These are phyloP conservation scores for Cercospora sp. DNA, from an alignment of 2,329 filamentous ascomycete species.

Conservation along the genomic window DNA sequence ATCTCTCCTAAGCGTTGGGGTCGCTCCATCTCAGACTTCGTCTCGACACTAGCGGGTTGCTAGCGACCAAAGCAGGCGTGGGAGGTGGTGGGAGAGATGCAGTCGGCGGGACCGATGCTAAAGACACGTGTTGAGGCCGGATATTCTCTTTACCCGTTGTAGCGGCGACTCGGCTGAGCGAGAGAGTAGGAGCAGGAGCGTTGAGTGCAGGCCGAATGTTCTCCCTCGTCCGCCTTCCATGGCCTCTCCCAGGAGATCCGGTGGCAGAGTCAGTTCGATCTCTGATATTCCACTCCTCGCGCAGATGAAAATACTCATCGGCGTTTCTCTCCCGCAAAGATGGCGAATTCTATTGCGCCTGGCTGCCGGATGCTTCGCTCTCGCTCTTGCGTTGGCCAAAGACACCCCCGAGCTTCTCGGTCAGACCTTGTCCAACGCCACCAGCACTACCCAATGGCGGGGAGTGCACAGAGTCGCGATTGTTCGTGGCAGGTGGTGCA, in stretches of 20 bases:
- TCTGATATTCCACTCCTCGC: conserved; percentile 4
- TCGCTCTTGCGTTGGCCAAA: conserved; percentile 19
- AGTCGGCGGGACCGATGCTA: neutral
- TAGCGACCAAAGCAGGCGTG: neutral
- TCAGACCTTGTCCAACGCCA: neutral
- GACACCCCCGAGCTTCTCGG: conserved; percentile 16
- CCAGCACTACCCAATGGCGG: neutral
- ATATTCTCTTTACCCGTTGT: neutral
- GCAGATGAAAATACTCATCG: neutral
- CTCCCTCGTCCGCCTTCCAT: neutral
- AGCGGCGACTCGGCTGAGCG: neutral
- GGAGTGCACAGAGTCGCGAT: conserved; percentile 3
- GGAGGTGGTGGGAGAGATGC: neutral
- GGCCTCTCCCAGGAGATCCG: neutral
- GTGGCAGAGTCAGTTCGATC: neutral
- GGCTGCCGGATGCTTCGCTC: conserved; percentile 11
- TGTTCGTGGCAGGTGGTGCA: conserved; percentile 2
- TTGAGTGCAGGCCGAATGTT: neutral
- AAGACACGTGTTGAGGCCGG: neutral
- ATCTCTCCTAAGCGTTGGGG: neutral
- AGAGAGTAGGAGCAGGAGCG: neutral
- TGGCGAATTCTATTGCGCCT: conserved; percentile 20
- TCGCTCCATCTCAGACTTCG: conserved; percentile 7
- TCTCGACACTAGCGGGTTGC: neutral
- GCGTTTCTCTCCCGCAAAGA: neutral